phyloP scores from a whole-genome alignment of 371 early-diverging fungal genomes.

The Lichtheimia ornata region DNA sequence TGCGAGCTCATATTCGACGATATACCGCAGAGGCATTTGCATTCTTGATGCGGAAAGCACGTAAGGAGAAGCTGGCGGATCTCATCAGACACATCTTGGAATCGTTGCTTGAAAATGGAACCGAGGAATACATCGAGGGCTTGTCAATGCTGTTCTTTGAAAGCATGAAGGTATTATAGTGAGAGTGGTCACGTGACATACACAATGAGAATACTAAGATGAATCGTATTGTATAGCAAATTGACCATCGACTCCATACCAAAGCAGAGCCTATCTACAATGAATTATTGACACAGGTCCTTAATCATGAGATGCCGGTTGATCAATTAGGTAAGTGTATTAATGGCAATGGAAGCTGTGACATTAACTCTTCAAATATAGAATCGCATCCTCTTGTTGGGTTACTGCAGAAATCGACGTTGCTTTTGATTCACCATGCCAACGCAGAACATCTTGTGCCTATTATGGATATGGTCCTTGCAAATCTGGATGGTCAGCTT shows the following conservation, averaged over 20 bases:
- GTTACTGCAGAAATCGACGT: constrained; percentile 46
- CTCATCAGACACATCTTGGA: constrained; percentile 63
- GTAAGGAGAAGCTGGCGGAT: constrained; percentile 54
- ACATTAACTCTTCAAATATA: neutral
- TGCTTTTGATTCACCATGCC: constrained; percentile 60
- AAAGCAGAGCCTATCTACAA: constrained; percentile 48
- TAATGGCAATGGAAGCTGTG: neutral
- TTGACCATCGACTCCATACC: constrained; percentile 64
- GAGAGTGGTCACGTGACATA: no score
- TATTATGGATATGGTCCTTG: constrained; percentile 51
- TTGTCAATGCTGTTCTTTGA: constrained; percentile 81
- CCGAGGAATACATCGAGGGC: constrained; percentile 69
- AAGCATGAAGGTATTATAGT: constrained; percentile 61
- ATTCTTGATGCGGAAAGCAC: constrained; percentile 81
- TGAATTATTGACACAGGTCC: constrained; percentile 48
- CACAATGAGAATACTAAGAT: no score
- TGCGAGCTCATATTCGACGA: constrained; percentile 77
- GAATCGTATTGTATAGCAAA: constrained; percentile 32
- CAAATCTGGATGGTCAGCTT: constrained; percentile 37
- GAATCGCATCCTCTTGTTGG: constrained; percentile 24
- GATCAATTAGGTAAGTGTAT: constrained; percentile 23
- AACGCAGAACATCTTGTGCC: constrained; percentile 53
- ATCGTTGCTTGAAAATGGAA: constrained; percentile 50
- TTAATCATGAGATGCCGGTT: constrained; percentile 25
- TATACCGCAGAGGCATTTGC: constrained; percentile 94